Base-by-base conservation (phyloP, 768 basidiomycete species). In the Mycena galopus region DNA sequence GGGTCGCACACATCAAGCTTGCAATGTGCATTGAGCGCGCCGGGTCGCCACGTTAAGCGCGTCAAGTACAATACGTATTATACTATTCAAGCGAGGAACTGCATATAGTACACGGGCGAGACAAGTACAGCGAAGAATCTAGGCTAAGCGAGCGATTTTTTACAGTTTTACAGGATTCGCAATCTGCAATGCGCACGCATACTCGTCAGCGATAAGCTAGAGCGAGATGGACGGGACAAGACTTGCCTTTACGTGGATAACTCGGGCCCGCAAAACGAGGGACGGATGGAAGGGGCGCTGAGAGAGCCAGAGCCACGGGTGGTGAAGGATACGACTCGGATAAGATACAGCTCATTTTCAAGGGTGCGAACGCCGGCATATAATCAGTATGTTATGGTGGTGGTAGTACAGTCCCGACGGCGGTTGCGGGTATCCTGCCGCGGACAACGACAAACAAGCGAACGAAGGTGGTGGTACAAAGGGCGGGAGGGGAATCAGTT, bases 401-500 rank as follows among this genome's bases (percentile, higher is more conserved):
- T 44, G n/a, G 37, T 53, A 58, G 44, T 62, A 58, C 58, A 64
- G 71, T 56, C 71, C 53, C 21, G 12, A 51, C 66, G 61, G 80
- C 79, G 77, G 77, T 80, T 83, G 83, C 78, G 78, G 84, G 83
- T 86, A 86, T 86, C 57, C 65, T 80, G 81, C 77, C 73, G 79
- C 76, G 77, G 80, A 80, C 72, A 70, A 75, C 59, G 67, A 29
- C 9, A 29, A 58, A 50, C 55, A 17, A 63, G n/a, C 9, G 35
- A 58, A 50, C 55, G 23, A 63, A 58, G 60, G 53, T 50, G 69
- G 62, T 35, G 62, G 29, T 30, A 27, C 67, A 55, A 63, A 67
- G 61, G 72, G 65, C 47, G 53, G 59, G 30, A 71, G 62, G 30
- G 47, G 47, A 32, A 32, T 88, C 82, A 95, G 78, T 94, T 93